A percentile compares a stretch with the other conserved stretches of the same genome.
phyloP scores from a whole-genome alignment of 495 filamentous ascomycete species.

The Neurospora cerealis region DNA sequence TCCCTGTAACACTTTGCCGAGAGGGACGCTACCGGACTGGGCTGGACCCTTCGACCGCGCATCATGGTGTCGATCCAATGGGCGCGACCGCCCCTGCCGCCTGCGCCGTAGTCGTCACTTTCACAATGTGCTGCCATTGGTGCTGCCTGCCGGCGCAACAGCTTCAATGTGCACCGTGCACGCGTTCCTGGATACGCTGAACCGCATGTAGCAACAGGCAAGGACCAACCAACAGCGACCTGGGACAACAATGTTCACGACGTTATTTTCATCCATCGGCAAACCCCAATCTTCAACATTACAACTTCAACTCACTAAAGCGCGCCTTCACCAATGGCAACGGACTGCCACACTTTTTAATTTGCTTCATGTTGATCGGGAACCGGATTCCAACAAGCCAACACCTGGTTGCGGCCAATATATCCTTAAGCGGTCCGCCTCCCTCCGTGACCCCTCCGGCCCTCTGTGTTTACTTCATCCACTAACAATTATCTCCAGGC shows the following conservation, averaged over 20 bases:
- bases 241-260: not conserved
- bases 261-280: not conserved
- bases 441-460: not conserved
- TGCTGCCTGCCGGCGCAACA: not conserved
- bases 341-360: not conserved
- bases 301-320: not conserved
- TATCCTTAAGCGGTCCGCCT: not conserved
- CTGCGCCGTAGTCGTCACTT: not conserved
- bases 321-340: not conserved
- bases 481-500: not conserved
- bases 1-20: not conserved
- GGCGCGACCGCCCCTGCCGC: not conserved
- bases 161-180: not conserved
- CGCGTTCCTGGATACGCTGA: not conserved
- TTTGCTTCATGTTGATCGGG: not conserved
- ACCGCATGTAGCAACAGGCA: not conserved
- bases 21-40: not conserved
- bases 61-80: not conserved
- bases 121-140: not conserved
- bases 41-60: not conserved
- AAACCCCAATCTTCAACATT: not conserved
- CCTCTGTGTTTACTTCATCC: not conserved
- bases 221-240: not conserved
- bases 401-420: not conserved
- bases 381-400: not conserved